Evolutionary conservation across 177 flowering plant genomes (phyloP), one percentile per base, ranked within the genome.

Genomic region (Tripterygium wilfordii): DNA sequence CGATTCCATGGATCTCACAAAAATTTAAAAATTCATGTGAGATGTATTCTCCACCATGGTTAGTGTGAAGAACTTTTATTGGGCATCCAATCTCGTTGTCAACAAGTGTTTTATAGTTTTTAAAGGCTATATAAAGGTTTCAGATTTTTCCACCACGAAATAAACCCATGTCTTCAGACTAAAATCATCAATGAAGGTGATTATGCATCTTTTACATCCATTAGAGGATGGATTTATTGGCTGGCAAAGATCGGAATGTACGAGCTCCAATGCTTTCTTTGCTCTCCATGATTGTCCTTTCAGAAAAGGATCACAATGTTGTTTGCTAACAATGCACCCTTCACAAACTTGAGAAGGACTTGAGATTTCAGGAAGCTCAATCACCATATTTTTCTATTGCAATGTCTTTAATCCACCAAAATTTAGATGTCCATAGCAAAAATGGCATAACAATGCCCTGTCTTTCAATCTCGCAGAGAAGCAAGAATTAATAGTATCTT

Each of bases 341-440:
- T 5, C 13, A 12, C 19, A 36, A n/a, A 36, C 39, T 36, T 36
- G 19, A n/a, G 39, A n/a, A n/a, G 19, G 19, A 36, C 6, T 9
- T 3, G 19, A n/a, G 17, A 36, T 36, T 36, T 36, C 6, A 41
- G 59, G 58, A 47, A 53, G 49, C 0, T 37, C 44, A 3, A 3
- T 33, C 49, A 60, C 58, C 59, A 54, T 60, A 25, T 41, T 28
- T 16, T 41, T 53, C 17, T 60, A 22, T 2, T 32, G 35, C 3
- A 60, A 7, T 19, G 37, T 42, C 19, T 36, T 36, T 10, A 36
- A 36, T 36, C 39, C 13, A 36, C 39, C 39, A 36, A 36, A 36
- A 9, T 36, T 36, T n/a, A 36, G 39, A 10, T 36, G 19, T 2
- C 39, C 9, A 16, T 36, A 36, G 19, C 19, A 9, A n/a, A 36